These are phyloP conservation scores for Sporothrix curviconia DNA, from an alignment of 2,329 filamentous ascomycete species.

Conservation along the genomic window DNA sequence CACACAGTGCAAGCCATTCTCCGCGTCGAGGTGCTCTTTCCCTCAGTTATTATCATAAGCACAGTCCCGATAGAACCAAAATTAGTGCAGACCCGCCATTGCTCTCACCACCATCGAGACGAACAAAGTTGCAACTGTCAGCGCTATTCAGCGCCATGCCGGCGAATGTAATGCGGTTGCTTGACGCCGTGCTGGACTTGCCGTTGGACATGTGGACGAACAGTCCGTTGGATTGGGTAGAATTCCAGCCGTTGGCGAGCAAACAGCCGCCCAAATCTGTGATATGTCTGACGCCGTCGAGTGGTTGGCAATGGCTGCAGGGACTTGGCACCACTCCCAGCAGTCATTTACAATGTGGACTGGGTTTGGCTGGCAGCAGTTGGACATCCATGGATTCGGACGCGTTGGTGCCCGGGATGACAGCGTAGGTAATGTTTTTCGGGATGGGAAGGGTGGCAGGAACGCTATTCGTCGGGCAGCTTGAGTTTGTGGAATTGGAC, in stretches of 20 bases:
- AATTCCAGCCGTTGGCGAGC: neutral
- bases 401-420: conserved; percentile 9
- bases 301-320: neutral
- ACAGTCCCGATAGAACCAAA: too few relatives aligned
- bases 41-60: too few relatives aligned
- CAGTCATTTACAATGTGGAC: conserved; percentile 5
- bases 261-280: neutral
- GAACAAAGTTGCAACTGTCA: too few relatives aligned
- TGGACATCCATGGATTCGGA: conserved; percentile 3
- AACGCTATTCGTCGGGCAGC: conserved; percentile 7
- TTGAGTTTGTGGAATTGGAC: neutral
- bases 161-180: too few relatives aligned
- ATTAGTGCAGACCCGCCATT: too few relatives aligned
- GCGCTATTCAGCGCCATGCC: too few relatives aligned
- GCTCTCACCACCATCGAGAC: too few relatives aligned
- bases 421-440: conserved; percentile 7
- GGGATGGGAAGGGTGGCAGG: neutral
- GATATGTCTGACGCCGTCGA: neutral
- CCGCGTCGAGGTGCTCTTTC: too few relatives aligned
- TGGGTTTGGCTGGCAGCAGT: conserved; percentile 3
- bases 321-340: conserved; percentile 3
- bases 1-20: too few relatives aligned
- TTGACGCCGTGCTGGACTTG: too few relatives aligned
- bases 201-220: conserved; percentile 4
- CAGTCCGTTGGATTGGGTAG: conserved; percentile 1